A percentile compares a stretch with the other conserved stretches of the same genome.
Evolutionary conservation across 1,284 basidiomycete species (phyloP).

Genomic region (Cryptococcus sp.): DNA sequence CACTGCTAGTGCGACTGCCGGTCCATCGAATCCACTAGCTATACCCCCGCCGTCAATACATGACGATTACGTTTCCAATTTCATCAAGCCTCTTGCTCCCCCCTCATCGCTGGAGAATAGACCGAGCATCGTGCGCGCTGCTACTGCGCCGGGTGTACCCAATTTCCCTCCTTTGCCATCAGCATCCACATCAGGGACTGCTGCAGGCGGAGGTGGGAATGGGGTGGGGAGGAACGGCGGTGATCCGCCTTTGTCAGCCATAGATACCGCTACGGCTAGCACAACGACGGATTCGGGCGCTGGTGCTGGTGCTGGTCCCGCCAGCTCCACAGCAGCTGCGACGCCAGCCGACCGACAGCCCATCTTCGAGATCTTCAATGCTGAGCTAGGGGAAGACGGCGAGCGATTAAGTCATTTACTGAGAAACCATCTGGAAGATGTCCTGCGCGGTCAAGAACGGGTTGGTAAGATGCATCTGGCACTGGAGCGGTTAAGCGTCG

Average conservation of each 20-base stretch:
- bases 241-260: neutral
- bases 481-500: conserved; percentile 27
- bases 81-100: conserved; percentile 12
- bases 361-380: conserved; percentile 42
- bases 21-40: conserved; percentile 1
- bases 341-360: conserved; percentile 15
- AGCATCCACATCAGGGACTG: conserved; percentile 4
- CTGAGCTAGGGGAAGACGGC: conserved; percentile 23
- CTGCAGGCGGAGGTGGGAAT: neutral
- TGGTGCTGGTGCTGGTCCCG: neutral
- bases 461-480: conserved; percentile 37
- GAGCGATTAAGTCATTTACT: conserved; percentile 29
- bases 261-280: neutral
- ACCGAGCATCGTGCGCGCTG: conserved; percentile 10
- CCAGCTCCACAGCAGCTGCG: neutral
- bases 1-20: neutral
- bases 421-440: conserved; percentile 33
- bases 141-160: conserved; percentile 16
- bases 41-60: conserved; percentile 20
- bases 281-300: neutral
- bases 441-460: conserved; percentile 36
- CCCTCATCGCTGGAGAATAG: neutral
- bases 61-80: conserved; percentile 19
- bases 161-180: conserved; percentile 8
- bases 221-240: neutral